Evolutionary conservation across 1,284 basidiomycete species (phyloP), one percentile per base, ranked within the genome.

Genomic region (Microbotryomycetes sp.): DNA sequence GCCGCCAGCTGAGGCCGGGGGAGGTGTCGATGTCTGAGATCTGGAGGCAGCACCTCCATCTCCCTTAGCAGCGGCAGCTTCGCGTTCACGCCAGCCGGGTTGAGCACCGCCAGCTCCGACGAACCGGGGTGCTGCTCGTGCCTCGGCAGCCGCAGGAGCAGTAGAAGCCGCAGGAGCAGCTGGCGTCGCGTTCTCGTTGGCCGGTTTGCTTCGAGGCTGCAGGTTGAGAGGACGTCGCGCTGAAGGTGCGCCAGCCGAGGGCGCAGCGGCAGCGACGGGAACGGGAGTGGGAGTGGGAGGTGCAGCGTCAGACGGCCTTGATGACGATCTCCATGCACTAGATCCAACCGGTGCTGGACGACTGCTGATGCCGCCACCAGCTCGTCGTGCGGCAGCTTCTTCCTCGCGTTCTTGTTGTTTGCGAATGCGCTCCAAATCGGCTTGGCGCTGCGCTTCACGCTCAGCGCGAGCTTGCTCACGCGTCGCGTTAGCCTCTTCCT

Each of bases 401-500:
- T 88, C 87, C 73, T 92, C 90, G 63, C 87, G 83, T 72, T 86
- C 82, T n/a, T 75, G 77, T 71, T 86, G 87, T 52, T 80, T 76
- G 23, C 74, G 50, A 1, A 80, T 81, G 50, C 81, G 82, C 12
- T 80, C 81, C 51, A 87, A 85, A 71, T 92, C 86, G 45, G 76
- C 80, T 57, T 88, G 85, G 23, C 69, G 63, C 48, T 64, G 88
- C 82, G 70, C 68, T 58, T 71, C 56, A 19, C 68, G 65, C 45
- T 80, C 75, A 69, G 89, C 87, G 23, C 74, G 49, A 0, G 79
- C 80, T 30, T 81, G 82, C 9, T 79, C 80, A 51, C 87, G 85
- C 70, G 89, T 84, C 32, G 75, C 80, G 57, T 88, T 86, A 31
- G 59, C 88, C 83, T 69, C 68, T 53, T 71, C 73, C 16, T 68